These are phyloP conservation scores for Copromyces sp. DNA, from an alignment of 495 filamentous ascomycete genomes.

Conservation along the genomic window DNA sequence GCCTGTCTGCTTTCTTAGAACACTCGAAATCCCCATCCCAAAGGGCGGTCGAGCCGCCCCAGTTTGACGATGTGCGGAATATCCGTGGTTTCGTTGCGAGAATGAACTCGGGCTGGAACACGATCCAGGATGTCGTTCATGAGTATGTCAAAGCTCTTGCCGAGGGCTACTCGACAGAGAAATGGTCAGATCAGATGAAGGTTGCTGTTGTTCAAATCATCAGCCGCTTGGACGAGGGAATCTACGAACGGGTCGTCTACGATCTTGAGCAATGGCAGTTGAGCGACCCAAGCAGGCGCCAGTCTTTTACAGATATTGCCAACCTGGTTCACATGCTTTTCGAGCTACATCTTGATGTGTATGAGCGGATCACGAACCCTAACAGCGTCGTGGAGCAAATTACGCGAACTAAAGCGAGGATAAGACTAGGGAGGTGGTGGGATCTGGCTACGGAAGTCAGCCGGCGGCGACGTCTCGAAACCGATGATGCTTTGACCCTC, in stretches of 20 bases:
- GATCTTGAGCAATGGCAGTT: constrained; percentile 27
- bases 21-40: constrained; percentile 56
- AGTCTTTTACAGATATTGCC: constrained; percentile 22
- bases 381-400: constrained; percentile 54
- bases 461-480: constrained; percentile 24
- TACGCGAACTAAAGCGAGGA: constrained; percentile 51
- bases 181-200: constrained; percentile 70
- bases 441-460: constrained; percentile 56
- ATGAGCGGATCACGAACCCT: constrained; percentile 63
- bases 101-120: constrained; percentile 45
- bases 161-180: constrained; percentile 48
- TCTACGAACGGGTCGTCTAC: constrained; percentile 45
- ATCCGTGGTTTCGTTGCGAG: constrained; percentile 44
- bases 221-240: constrained; percentile 54
- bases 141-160: constrained; percentile 54
- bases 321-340: constrained; percentile 69
- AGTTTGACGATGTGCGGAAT: constrained; percentile 46
- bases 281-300: constrained; percentile 13
- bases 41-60: constrained; percentile 37
- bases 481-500: constrained; percentile 39
- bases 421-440: constrained; percentile 67
- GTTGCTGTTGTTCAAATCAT: constrained; percentile 57
- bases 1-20: constrained; percentile 65
- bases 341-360: constrained; percentile 84
- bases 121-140: constrained; percentile 53